Conservation (phyloP, 179 eudicot genomes). For the Heliamphora pulchella region DNA sequence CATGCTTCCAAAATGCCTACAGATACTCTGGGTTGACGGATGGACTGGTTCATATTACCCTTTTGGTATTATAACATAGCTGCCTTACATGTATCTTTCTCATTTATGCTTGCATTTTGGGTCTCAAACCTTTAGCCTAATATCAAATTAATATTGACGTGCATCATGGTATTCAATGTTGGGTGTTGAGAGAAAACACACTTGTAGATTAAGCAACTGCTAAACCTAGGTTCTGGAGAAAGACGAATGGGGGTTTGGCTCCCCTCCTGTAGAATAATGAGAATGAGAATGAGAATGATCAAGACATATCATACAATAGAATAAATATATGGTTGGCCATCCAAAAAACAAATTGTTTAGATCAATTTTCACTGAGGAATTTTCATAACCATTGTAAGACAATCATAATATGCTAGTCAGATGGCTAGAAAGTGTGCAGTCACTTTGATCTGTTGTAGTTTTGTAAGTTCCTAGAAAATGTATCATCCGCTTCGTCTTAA, state of each 20-base stretch:
- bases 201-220: too few relatives aligned
- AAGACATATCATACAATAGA: background rate
- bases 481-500: background rate
- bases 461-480: background rate
- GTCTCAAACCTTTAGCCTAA: background rate
- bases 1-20: background rate
- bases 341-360: background rate
- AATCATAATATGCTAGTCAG: background rate
- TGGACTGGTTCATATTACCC: background rate
- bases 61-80: background rate
- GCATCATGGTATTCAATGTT: background rate
- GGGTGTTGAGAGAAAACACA: too few relatives aligned
- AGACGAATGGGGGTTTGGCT: too few relatives aligned
- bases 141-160: background rate
- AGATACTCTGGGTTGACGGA: background rate
- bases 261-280: too few relatives aligned
- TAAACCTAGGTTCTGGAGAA: too few relatives aligned
- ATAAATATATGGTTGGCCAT: background rate
- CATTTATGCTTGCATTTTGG: background rate
- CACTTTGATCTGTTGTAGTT: background rate
- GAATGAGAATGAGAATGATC: background rate
- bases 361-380: background rate
- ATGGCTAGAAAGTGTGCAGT: background rate
- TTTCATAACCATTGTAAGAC: background rate
- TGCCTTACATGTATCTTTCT: background rate